Evolutionary conservation across 2,329 filamentous ascomycete genomes (phyloP).

Genomic region (Colletotrichum phormii): DNA sequence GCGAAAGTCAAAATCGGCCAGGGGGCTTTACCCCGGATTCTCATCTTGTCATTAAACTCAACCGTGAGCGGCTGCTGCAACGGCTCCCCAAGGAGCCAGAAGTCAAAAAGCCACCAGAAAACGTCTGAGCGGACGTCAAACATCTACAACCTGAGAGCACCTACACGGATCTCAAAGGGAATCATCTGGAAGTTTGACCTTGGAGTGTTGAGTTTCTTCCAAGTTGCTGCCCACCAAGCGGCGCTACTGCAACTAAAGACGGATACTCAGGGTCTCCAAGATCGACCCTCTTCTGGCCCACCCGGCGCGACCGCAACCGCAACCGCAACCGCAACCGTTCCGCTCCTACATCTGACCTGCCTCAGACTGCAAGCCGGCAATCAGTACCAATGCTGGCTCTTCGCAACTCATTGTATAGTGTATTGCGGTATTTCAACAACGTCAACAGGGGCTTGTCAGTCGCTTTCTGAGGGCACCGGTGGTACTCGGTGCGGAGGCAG

Average conservation of each 20-base stretch:
- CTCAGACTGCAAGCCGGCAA: neutral
- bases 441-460: neutral
- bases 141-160: neutral
- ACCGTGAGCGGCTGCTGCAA: conserved; percentile 16
- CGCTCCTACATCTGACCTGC: conserved; percentile 41
- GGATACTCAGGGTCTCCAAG: neutral
- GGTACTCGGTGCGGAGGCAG: conserved; percentile 25
- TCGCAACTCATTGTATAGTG: no score
- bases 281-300: neutral
- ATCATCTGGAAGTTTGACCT: neutral
- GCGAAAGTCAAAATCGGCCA: conserved; percentile 32
- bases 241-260: neutral
- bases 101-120: neutral
- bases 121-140: conserved; percentile 14
- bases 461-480: conserved; percentile 3
- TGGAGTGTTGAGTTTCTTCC: neutral
- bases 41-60: conserved; percentile 36
- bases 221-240: neutral
- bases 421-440: neutral
- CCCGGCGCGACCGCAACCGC: neutral
- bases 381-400: conserved; percentile 37
- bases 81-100: conserved; percentile 10
- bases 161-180: neutral
- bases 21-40: conserved; percentile 36
- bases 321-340: conserved; percentile 24